These are phyloP conservation scores for Aspergillus homomorphus DNA, from an alignment of 495 filamentous ascomycete species.

Conservation along the genomic window DNA sequence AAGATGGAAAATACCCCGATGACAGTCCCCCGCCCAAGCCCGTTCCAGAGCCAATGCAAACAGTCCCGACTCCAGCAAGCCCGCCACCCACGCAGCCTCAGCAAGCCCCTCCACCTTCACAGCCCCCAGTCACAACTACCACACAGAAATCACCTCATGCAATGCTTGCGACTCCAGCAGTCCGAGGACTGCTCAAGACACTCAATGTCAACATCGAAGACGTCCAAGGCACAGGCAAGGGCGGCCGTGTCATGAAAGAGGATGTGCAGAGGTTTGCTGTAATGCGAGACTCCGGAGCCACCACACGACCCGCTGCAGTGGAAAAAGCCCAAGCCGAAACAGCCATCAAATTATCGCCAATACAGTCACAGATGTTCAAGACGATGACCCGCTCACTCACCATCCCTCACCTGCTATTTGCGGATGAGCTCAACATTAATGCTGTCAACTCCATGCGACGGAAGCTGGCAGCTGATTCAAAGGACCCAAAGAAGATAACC, in stretches of 20 bases:
- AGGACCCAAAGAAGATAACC: constrained; percentile 63
- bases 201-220: constrained; percentile 71
- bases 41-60: constrained; percentile 26
- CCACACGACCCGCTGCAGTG: constrained; percentile 16
- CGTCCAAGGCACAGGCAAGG: constrained; percentile 81
- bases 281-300: constrained; percentile 23
- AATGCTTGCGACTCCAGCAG: constrained; percentile 84
- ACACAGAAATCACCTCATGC: constrained; percentile 51
- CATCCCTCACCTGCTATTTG: constrained; percentile 93
- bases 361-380: constrained; percentile 94
- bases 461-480: constrained; percentile 49
- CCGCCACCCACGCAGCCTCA: constrained; percentile 20
- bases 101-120: constrained; percentile 16
- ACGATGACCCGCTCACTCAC: constrained; percentile 89
- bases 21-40: constrained; percentile 45
- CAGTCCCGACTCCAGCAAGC: constrained; percentile 15
- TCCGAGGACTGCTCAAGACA: constrained; percentile 81
- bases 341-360: constrained; percentile 62
- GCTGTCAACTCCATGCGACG: constrained; percentile 64
- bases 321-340: constrained; percentile 60
- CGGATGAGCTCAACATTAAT: constrained; percentile 79
- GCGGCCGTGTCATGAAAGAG: constrained; percentile 88
- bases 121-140: constrained; percentile 7
- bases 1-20: constrained; percentile 55
- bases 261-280: constrained; percentile 75